Percentiles rank a stretch among this genome's conserved stretches.
Evolutionary conservation across 768 basidiomycete species (phyloP).

Genomic region (Russula olivacea): DNA sequence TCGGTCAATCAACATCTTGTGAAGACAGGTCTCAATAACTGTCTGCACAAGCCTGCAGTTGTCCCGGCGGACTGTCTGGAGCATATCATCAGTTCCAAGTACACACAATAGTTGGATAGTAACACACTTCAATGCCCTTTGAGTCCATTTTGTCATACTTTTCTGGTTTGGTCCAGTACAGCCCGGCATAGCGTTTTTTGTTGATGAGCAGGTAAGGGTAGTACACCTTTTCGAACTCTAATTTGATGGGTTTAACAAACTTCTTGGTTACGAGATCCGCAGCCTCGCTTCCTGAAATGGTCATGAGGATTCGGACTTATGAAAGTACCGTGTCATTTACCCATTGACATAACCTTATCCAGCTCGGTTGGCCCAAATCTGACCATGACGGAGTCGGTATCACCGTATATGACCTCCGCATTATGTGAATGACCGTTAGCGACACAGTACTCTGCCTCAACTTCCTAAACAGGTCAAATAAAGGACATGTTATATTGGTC

Average conservation of each 20-base stretch:
- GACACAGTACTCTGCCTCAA: slow-evolving; percentile 80
- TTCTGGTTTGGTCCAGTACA: slow-evolving; percentile 95
- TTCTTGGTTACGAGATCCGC: slow-evolving; percentile 86
- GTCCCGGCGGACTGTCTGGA: slow-evolving; percentile 92
- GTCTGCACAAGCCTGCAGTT: slow-evolving; percentile 98
- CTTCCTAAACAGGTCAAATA: slow-evolving; percentile 48
- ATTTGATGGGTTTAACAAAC: slow-evolving; percentile 93
- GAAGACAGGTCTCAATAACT: slow-evolving; percentile 95
- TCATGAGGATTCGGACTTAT: slow-evolving; percentile 6
- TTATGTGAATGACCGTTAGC: slow-evolving; percentile 82
- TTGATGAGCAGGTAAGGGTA: slow-evolving; percentile 96
- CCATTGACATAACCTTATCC: slow-evolving; percentile 81
- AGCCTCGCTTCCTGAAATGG: slow-evolving; percentile 72
- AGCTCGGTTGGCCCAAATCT: slow-evolving; percentile 90
- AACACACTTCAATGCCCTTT: slow-evolving; percentile 91
- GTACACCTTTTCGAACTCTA: slow-evolving; percentile 99
- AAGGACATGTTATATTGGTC: not conserved
- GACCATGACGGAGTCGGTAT: slow-evolving; percentile 99
- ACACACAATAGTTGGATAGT: not conserved
- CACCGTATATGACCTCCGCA: slow-evolving; percentile 95
- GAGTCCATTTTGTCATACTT: slow-evolving; percentile 99
- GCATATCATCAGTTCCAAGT: not conserved
- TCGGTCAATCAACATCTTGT: slow-evolving; percentile 95
- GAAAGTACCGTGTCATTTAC: slow-evolving; percentile 38
- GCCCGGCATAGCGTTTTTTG: slow-evolving; percentile 97